Evolutionary conservation across 2,329 filamentous ascomycete genomes (phyloP).

Genomic region (Alternaria sp.): DNA sequence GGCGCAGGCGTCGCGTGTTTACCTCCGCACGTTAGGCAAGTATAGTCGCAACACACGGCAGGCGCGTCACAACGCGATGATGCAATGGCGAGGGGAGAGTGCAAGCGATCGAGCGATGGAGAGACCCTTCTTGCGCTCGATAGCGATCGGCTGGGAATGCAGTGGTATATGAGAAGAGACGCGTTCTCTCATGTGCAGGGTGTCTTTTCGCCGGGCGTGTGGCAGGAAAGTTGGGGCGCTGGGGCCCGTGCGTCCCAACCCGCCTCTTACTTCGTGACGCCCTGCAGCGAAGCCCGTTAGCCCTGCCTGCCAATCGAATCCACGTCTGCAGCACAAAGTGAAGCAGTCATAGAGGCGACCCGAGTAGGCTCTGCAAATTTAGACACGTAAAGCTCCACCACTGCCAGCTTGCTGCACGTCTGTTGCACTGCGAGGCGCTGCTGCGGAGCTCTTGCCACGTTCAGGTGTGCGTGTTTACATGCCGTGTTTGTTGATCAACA

Average conservation of each 20-base stretch:
- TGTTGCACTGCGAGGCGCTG: constrained; percentile 15
- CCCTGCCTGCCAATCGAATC: constrained; percentile 27
- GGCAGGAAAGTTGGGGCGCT: constrained; percentile 4
- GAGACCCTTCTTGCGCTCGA: constrained; percentile 32
- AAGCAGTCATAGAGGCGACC: constrained; percentile 17
- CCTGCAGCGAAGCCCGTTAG: constrained; percentile 24
- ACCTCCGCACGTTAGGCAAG: constrained; percentile 25
- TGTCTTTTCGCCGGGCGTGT: constrained; percentile 28
- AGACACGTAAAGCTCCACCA: background rate
- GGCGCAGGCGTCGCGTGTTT: constrained; percentile 29
- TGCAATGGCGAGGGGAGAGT: constrained; percentile 21
- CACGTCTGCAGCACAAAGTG: constrained; percentile 14
- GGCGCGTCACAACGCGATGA: constrained; percentile 19
- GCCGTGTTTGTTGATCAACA: constrained; percentile 17
- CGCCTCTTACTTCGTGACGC: constrained; percentile 10
- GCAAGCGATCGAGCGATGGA: constrained; percentile 24
- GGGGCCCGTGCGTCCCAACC: constrained; percentile 13
- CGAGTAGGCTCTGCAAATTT: background rate
- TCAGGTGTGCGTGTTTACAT: background rate
- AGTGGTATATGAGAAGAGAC: constrained; percentile 31
- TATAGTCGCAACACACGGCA: constrained; percentile 19
- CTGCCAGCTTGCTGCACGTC: background rate
- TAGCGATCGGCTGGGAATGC: constrained; percentile 31
- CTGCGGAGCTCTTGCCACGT: constrained; percentile 1
- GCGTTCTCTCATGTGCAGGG: constrained; percentile 27